Conservation (phyloP, 768 basidiomycete genomes). For the Megacollybia marginata region DNA sequence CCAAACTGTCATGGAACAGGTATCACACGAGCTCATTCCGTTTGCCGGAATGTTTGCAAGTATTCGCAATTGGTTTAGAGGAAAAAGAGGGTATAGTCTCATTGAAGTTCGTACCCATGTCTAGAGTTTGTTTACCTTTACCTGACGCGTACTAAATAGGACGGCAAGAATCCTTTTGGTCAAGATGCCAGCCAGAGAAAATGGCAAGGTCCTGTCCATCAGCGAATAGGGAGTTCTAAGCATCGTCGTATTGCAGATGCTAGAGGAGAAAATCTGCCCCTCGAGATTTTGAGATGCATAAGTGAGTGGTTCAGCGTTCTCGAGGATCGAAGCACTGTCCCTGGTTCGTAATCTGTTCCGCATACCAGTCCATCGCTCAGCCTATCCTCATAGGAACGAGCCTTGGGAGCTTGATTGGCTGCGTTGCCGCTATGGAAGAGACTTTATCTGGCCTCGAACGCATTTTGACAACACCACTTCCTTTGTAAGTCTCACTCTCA, state of each 20-base stretch:
- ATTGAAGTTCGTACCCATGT: no score
- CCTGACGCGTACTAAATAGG: background rate
- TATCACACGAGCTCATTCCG: slow-evolving; percentile 20
- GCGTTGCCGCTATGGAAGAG: slow-evolving; percentile 47
- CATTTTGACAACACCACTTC: slow-evolving; percentile 57
- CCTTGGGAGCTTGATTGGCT: slow-evolving; percentile 42
- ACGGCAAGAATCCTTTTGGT: slow-evolving; percentile 6
- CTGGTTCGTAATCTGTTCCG: slow-evolving; percentile 28
- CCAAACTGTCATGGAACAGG: slow-evolving; percentile 7
- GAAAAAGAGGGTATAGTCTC: background rate
- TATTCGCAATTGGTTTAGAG: slow-evolving; percentile 4
- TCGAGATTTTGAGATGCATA: slow-evolving; percentile 46
- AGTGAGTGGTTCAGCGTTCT: slow-evolving; percentile 53
- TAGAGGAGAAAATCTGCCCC: slow-evolving; percentile 47
- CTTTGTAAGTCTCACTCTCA: slow-evolving; percentile 42
- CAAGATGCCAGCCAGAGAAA: slow-evolving; percentile 8
- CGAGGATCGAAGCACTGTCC: slow-evolving; percentile 52
- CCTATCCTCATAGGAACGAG: slow-evolving; percentile 32
- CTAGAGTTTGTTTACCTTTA: no score
- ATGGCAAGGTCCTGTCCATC: slow-evolving; percentile 32
- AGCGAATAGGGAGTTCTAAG: slow-evolving; percentile 19
- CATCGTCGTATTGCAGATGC: slow-evolving; percentile 27
- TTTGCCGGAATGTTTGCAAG: slow-evolving; percentile 13
- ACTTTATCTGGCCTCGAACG: slow-evolving; percentile 46
- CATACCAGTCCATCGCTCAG: background rate